Percentiles rank a stretch among this genome's conserved stretches.
These are phyloP conservation scores for Paramecium pentaurelia DNA, from an alignment of 73 alveolate genomes.

Conservation along the genomic window DNA sequence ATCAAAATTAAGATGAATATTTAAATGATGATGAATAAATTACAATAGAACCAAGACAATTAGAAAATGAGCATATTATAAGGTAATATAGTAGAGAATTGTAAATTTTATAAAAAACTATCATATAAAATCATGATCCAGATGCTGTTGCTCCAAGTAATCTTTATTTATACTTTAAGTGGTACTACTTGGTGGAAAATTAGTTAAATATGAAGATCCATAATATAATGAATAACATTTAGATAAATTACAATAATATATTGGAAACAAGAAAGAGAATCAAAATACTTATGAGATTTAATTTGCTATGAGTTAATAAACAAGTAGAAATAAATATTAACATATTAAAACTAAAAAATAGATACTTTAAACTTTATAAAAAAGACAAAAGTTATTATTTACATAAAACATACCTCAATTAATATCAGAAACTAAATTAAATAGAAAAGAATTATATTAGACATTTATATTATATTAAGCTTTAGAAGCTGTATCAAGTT, in stretches of 20 bases:
- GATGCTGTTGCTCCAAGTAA: constrained; percentile 29
- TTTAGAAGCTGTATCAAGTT: constrained; percentile 35
- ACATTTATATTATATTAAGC: constrained; percentile 14
- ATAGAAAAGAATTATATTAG: constrained; percentile 16
- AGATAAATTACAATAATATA: not conserved
- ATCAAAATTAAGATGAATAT: not conserved
- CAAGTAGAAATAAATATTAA: not conserved
- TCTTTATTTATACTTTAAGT: not conserved
- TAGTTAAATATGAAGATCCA: constrained; percentile 8
- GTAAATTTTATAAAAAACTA: not conserved
- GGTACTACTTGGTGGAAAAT: not conserved
- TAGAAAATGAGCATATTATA: not conserved
- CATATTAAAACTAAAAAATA: not conserved
- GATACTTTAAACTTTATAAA: not conserved
- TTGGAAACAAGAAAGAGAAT: not conserved
- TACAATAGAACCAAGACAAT: not conserved
- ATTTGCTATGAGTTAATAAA: not conserved
- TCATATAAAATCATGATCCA: constrained; percentile 10
- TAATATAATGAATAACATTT: not conserved
- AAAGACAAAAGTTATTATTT: not conserved
- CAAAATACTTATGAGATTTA: not conserved
- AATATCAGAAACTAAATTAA: not conserved
- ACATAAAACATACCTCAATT: not conserved
- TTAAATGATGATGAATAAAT: not conserved
- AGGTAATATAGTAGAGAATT: not conserved